Evolutionary conservation across 1,139 yeast genomes (phyloP).

Genomic region (Candida glucosophila): DNA sequence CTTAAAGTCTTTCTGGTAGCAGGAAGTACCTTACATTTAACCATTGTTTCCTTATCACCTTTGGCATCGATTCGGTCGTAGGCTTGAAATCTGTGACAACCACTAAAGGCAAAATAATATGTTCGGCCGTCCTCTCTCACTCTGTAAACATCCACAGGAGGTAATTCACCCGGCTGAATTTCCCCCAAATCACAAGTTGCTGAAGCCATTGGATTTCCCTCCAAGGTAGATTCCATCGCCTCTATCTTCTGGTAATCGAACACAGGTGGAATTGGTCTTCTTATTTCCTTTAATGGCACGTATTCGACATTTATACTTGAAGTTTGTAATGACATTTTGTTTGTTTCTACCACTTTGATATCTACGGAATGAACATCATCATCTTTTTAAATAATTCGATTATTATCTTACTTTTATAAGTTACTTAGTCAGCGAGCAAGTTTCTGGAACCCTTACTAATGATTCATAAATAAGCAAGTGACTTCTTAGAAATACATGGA

Average conservation of each 20-base stretch:
- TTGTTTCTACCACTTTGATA: too few relatives aligned
- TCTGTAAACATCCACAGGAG: constrained; percentile 68
- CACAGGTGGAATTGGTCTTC: constrained; percentile 80
- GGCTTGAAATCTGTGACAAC: constrained; percentile 78
- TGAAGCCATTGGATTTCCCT: constrained; percentile 57
- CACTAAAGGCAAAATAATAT: constrained; percentile 75
- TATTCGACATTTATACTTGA: constrained; percentile 37
- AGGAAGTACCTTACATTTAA: constrained; percentile 57
- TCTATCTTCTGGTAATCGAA: constrained; percentile 63
- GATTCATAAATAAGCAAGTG: too few relatives aligned
- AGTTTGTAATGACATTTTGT: constrained; percentile 30
- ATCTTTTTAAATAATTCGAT: too few relatives aligned
- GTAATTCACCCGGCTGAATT: constrained; percentile 55
- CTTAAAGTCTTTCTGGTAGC: constrained; percentile 56
- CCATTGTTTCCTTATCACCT: constrained; percentile 34
- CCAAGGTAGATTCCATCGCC: constrained; percentile 68
- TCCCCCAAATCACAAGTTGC: constrained; percentile 51
- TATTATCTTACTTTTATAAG: too few relatives aligned
- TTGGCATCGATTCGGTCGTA: constrained; percentile 38
- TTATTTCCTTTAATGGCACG: constrained; percentile 57
- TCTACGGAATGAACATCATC: too few relatives aligned
- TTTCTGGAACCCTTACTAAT: too few relatives aligned
- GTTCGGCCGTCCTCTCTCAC: constrained; percentile 54
- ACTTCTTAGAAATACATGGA: too few relatives aligned
- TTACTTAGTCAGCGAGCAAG: constrained; percentile 3